These are phyloP conservation scores for Termitomyces eurrhizus DNA, from an alignment of 768 basidiomycete species.

Conservation along the genomic window DNA sequence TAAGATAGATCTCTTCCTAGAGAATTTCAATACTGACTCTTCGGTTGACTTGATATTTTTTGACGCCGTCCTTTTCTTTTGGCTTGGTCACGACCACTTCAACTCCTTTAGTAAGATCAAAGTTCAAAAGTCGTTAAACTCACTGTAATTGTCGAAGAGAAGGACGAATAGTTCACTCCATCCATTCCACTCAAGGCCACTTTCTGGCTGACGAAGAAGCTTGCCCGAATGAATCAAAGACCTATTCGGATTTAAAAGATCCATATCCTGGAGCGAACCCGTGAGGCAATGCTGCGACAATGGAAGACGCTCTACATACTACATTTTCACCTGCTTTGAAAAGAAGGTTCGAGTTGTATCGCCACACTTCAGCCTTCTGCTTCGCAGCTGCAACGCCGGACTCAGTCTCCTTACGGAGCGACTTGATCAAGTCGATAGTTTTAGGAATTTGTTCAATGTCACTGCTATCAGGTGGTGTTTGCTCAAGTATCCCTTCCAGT, in stretches of 20 bases:
- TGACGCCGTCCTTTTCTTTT: slow-evolving; percentile 71
- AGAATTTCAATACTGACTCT: slow-evolving; percentile 44
- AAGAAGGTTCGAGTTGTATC: slow-evolving; percentile 72
- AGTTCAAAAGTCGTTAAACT: slow-evolving; percentile 20
- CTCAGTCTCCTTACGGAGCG: slow-evolving; percentile 83
- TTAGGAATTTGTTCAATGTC: slow-evolving; percentile 80
- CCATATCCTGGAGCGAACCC: slow-evolving; percentile 64
- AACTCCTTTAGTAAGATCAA: slow-evolving; percentile 11
- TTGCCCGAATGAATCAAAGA: slow-evolving; percentile 83
- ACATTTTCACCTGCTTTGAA: slow-evolving; percentile 78
- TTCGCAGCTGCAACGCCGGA: slow-evolving; percentile 83
- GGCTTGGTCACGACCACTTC: slow-evolving; percentile 88
- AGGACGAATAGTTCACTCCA: slow-evolving; percentile 90
- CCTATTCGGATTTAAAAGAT: slow-evolving; percentile 78
- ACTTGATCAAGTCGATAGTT: slow-evolving; percentile 82
- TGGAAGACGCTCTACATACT: slow-evolving; percentile 26
- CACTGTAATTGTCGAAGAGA: slow-evolving; percentile 93
- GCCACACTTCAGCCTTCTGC: slow-evolving; percentile 87
- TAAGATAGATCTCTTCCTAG: slow-evolving; percentile 9
- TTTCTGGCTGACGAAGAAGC: slow-evolving; percentile 82
- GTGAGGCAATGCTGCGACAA: not conserved
- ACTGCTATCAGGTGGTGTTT: slow-evolving; percentile 70
- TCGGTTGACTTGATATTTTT: slow-evolving; percentile 76
- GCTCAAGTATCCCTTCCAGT: slow-evolving; percentile 74
- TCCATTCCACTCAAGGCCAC: slow-evolving; percentile 82